Base-by-base conservation (phyloP, 2,329 filamentous ascomycete genomes). In the Colletotrichum chrysophilum region DNA sequence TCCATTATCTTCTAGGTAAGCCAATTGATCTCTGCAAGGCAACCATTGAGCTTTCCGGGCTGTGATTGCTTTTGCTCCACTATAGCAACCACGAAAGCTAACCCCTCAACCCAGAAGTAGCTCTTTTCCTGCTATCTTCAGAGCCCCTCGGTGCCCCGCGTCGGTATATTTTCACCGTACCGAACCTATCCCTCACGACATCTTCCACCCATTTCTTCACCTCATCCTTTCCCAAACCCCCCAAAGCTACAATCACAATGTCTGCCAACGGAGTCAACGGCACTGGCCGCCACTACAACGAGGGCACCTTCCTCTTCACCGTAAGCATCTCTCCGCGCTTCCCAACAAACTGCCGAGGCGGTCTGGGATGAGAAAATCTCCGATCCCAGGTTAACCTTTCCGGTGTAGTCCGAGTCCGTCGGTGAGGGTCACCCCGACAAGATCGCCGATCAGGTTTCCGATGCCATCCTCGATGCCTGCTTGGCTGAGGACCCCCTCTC, bases 381-480 rank as follows among this genome's bases (percentile, higher is more conserved):
- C 36, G 36, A n/a, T 24, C 18, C 52, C 58, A 28, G 26, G 52
- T 77, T 83, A 67, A 82, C n/a, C 66, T 9, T 30, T 71, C 66
- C 61, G 60, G n/a, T 67, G 10, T 78, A 93, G 91, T 97, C 94
- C 86, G 95, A 97, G 88, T 96, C 94, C 74, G 95, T 96, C 83
- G 95, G 94, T 85, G 95, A 96, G 89, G 94, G 95, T 80, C 96
- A 98, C 89, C 95, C 96, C 83, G 96, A 98, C 88, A 98, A 98
- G 94, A 98, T 98, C 85, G 95, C 94, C 87, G 97, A 99, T 87
- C 97, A 99, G 91, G 95, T 98, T 84, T 98, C 96, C 78, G 97
- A 99, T 90, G 96, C 97, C 82, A 92, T 99, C 84, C 96, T 99
- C 90, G 97, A 99, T 91, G 97, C 97, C 89, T 98, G 97, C 90